Percentiles rank a stretch among this genome's conserved stretches.
Evolutionary conservation across 176 grass and related monocot genomes (phyloP).

Genomic region (Oryza longistaminata): DNA sequence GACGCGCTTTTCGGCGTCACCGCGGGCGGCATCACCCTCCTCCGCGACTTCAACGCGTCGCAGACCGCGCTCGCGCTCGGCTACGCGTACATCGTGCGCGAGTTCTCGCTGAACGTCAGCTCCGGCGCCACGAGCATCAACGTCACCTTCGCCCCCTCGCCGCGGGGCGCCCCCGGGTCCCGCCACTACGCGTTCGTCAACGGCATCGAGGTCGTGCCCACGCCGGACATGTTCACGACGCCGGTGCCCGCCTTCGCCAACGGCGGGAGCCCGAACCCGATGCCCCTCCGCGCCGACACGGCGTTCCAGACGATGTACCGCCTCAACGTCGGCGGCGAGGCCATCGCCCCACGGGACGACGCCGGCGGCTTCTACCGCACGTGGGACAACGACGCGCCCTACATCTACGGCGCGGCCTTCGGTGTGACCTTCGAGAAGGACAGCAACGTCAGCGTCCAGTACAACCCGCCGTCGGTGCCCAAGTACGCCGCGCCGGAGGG

Average conservation of each 20-base stretch:
- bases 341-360: constrained; percentile 6
- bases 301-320: constrained; percentile 56
- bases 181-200: constrained; percentile 53
- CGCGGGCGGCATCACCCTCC: constrained; percentile 36
- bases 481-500: constrained; percentile 27
- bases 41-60: constrained; percentile 40
- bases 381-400: constrained; percentile 30
- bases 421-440: constrained; percentile 39
- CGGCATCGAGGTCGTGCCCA: constrained; percentile 55
- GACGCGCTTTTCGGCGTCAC: constrained; percentile 47
- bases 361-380: constrained; percentile 28
- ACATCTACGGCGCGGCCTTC: constrained; percentile 25
- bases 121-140: neutral
- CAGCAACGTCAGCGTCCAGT: constrained; percentile 39
- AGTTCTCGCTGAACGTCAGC: constrained; percentile 46
- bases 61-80: constrained; percentile 29
- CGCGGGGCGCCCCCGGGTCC: neutral
- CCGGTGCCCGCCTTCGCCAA: constrained; percentile 3
- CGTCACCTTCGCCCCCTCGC: constrained; percentile 44
- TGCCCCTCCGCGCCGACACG: constrained; percentile 9
- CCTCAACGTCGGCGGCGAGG: constrained; percentile 35
- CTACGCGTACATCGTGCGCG: constrained; percentile 26
- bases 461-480: constrained; percentile 16
- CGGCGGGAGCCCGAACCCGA: neutral
- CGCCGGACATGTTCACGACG: constrained; percentile 8